Conservation (phyloP, 148 eudicot genomes). For the Rhododendron williamsianum region DNA sequence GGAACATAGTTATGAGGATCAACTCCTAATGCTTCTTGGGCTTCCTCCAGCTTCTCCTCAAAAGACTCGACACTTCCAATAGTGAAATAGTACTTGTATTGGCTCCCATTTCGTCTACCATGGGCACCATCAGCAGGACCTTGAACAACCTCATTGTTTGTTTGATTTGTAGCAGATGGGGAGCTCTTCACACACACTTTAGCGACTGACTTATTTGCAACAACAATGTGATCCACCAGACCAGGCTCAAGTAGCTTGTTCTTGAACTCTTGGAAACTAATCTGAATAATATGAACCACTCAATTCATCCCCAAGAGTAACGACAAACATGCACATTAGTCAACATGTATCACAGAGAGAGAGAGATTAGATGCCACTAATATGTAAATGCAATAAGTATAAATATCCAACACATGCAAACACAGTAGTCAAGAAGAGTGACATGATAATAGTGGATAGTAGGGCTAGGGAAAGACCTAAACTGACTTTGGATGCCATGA, state of each 20-base stretch:
- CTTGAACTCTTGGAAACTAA: slow-evolving; percentile 59
- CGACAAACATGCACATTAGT: background rate
- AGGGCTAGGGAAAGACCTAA: background rate
- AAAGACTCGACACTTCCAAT: slow-evolving; percentile 55
- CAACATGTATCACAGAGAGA: no score
- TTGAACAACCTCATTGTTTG: slow-evolving; percentile 15
- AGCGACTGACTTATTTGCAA: slow-evolving; percentile 44
- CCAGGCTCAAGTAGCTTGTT: slow-evolving; percentile 55
- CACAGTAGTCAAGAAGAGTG: no score
- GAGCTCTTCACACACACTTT: slow-evolving; percentile 42
- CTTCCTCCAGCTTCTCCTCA: slow-evolving; percentile 57
- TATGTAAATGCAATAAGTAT: background rate
- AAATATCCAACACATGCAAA: background rate
- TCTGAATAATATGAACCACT: slow-evolving; percentile 25
- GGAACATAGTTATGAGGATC: slow-evolving; percentile 47
- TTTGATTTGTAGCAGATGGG: slow-evolving; percentile 12
- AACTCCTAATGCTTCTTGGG: slow-evolving; percentile 42
- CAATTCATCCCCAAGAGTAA: background rate
- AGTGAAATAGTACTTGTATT: slow-evolving; percentile 36
- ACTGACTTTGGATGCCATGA: background rate
- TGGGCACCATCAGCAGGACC: slow-evolving; percentile 15
- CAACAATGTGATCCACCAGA: slow-evolving; percentile 46
- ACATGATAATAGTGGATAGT: background rate
- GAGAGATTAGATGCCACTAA: background rate
- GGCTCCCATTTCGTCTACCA: slow-evolving; percentile 14